Evolutionary conservation across 179 eudicot species (phyloP).

Genomic region (Nepenthes alata): DNA sequence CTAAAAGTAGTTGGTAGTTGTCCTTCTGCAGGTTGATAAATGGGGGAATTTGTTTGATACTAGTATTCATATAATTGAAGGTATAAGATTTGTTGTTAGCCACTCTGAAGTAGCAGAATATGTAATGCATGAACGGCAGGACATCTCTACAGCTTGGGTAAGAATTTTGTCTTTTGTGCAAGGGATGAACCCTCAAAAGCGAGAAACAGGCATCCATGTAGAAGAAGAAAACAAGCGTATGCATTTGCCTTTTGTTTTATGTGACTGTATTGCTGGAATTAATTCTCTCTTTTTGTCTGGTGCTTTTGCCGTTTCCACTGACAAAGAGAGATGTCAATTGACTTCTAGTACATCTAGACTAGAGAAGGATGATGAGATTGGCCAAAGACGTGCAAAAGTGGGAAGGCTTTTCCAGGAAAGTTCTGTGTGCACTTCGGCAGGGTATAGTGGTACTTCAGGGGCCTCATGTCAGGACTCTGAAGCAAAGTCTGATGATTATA

Average conservation of each 20-base stretch:
- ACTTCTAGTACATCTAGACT: conserved; percentile 17
- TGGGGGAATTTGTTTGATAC: conserved; percentile 67
- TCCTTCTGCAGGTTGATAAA: conserved; percentile 56
- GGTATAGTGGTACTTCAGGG: conserved; percentile 23
- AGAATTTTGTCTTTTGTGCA: conserved; percentile 69
- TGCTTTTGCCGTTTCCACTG: conserved; percentile 43
- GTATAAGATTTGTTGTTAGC: conserved; percentile 81
- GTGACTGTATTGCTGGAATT: conserved; percentile 58
- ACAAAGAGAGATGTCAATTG: conserved; percentile 27
- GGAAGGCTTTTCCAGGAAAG: conserved; percentile 80
- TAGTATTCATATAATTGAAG: conserved; percentile 72
- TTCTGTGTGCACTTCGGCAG: conserved; percentile 46
- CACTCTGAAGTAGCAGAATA: conserved; percentile 63
- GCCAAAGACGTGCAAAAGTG: conserved; percentile 72
- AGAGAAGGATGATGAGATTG: conserved; percentile 43
- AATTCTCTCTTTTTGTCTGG: conserved; percentile 66
- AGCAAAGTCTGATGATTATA: conserved; percentile 14
- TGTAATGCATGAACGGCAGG: conserved; percentile 46
- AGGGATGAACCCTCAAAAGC: conserved; percentile 85
- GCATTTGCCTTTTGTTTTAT: conserved; percentile 66
- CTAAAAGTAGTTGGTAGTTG: background rate
- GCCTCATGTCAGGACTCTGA: conserved; percentile 19
- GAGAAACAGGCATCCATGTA: conserved; percentile 74
- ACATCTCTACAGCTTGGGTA: conserved; percentile 62
- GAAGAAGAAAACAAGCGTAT: conserved; percentile 82